phyloP scores from a whole-genome alignment of 1,284 basidiomycete genomes.

The Gomphus sp. region DNA sequence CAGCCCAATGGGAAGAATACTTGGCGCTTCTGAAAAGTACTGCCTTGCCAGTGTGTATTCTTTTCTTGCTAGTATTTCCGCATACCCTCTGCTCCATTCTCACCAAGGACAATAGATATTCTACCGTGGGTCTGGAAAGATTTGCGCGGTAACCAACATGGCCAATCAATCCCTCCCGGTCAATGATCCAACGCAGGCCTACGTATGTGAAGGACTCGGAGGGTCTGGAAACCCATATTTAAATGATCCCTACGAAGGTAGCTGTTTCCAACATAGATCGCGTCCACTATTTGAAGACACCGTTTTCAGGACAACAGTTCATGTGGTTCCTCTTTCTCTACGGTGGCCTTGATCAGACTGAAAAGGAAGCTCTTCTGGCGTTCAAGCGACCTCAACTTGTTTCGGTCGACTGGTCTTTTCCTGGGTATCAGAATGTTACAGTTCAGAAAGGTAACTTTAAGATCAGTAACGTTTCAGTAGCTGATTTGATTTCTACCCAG shows the following conservation, averaged over 20 bases:
- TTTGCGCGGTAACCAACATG: constrained; percentile 3
- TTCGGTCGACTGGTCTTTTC: not conserved
- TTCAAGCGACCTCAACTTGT: constrained; percentile 7
- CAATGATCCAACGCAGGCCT: not conserved
- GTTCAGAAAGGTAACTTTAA: not conserved
- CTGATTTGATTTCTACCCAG: not conserved
- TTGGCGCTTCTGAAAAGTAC: not conserved
- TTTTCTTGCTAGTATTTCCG: not conserved
- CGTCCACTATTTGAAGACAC: not conserved
- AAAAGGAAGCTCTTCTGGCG: constrained; percentile 1
- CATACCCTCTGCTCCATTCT: not conserved
- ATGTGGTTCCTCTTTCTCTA: constrained; percentile 7
- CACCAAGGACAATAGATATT: not conserved
- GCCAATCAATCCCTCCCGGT: constrained; percentile 1
- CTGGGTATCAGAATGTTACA: not conserved
- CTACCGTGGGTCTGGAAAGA: constrained; percentile 1
- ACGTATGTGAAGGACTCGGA: constrained; percentile 1
- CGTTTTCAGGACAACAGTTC: constrained; percentile 2
- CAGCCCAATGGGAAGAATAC: not conserved
- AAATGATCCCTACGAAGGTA: constrained; percentile 8
- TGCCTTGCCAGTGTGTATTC: not conserved
- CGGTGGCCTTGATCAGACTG: constrained; percentile 1
- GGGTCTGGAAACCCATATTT: constrained; percentile 1
- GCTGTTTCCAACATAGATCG: not conserved
- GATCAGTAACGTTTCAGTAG: not conserved